Evolutionary conservation across 73 alveolate species (phyloP).

Genomic region (Paramecium bursaria): DNA sequence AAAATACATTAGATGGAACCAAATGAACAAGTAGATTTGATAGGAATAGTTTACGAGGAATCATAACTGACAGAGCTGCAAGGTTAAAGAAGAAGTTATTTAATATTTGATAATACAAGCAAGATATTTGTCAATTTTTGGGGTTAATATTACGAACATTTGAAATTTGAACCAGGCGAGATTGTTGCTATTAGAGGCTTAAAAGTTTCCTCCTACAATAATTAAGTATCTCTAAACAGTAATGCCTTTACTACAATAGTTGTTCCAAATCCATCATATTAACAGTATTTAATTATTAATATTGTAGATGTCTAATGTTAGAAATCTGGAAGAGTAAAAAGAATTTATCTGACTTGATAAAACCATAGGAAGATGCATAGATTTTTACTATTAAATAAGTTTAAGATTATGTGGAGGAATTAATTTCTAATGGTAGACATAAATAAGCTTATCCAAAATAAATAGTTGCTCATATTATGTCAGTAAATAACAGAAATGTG

Average conservation of each 20-base stretch:
- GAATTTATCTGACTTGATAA: slow-evolving; percentile 2
- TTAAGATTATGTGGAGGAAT: background rate
- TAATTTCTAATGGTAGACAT: background rate
- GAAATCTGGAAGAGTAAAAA: slow-evolving; percentile 34
- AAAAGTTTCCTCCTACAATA: background rate
- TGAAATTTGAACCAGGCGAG: background rate
- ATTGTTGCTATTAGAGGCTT: slow-evolving; percentile 15
- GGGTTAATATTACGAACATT: background rate
- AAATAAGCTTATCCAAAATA: background rate
- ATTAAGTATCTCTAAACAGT: background rate
- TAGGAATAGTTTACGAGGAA: background rate
- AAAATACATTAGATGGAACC: background rate
- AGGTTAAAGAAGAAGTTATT: background rate
- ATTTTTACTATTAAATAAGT: background rate
- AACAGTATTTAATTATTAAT: background rate
- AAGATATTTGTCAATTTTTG: background rate
- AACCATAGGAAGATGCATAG: background rate
- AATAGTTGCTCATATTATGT: slow-evolving; percentile 13
- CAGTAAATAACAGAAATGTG: background rate
- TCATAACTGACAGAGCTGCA: background rate
- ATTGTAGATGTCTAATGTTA: background rate
- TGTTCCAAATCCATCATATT: background rate
- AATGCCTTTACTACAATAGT: background rate
- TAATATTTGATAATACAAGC: background rate
- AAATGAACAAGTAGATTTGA: background rate